Percentiles rank a stretch among this genome's conserved stretches.
Conservation (phyloP, 768 basidiomycete genomes). For the Amanita phalloides region DNA sequence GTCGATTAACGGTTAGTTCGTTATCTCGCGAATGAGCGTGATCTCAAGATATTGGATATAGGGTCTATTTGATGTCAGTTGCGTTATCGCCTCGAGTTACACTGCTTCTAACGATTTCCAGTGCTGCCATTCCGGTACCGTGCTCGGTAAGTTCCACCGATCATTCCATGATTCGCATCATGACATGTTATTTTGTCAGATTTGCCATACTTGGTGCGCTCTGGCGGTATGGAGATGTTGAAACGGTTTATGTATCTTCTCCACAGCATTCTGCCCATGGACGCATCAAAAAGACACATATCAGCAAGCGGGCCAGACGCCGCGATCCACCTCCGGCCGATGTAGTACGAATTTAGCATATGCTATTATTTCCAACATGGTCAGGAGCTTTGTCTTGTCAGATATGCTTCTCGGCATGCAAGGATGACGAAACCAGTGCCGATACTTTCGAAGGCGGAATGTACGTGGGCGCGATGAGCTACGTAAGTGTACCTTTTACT, state of each 20-base stretch:
- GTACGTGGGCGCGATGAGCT: constrained; percentile 73
- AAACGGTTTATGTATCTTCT: neutral
- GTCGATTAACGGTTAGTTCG: constrained; percentile 36
- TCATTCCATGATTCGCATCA: constrained; percentile 5
- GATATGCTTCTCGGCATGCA: constrained; percentile 67
- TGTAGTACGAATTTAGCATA: constrained; percentile 28
- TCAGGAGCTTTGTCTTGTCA: constrained; percentile 12
- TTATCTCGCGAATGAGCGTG: neutral
- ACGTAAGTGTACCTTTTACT: constrained; percentile 34
- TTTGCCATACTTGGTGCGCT: constrained; percentile 37
- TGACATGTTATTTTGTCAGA: constrained; percentile 19
- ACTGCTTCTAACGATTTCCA: constrained; percentile 9
- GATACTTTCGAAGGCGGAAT: constrained; percentile 55
- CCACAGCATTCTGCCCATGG: constrained; percentile 51
- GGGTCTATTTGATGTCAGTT: constrained; percentile 42
- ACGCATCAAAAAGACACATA: constrained; percentile 33
- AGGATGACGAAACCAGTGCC: constrained; percentile 63
- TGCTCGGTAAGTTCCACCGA: constrained; percentile 24
- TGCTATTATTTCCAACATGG: neutral
- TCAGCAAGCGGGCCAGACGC: constrained; percentile 20
- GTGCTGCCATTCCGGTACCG: constrained; percentile 48
- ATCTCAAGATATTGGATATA: constrained; percentile 11
- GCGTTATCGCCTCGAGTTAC: neutral
- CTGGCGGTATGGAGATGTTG: neutral
- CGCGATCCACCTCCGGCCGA: constrained; percentile 60